A percentile compares a stretch with the other conserved stretches of the same genome.
Evolutionary conservation across 2,329 filamentous ascomycete species (phyloP).

Genomic region (Uncinocarpus reesii): DNA sequence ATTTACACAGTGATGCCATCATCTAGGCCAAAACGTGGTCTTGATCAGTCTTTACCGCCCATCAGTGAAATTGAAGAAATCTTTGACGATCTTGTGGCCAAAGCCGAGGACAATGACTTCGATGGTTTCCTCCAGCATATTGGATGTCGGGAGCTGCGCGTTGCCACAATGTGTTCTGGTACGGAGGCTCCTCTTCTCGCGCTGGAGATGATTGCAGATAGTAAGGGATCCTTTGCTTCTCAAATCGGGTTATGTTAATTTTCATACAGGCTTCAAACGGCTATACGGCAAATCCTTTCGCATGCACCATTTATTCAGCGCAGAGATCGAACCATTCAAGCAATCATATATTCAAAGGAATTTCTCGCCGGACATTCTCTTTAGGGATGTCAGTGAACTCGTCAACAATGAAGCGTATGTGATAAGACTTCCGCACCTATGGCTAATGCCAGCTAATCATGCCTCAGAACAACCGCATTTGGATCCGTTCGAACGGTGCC

Average conservation of each 20-base stretch:
- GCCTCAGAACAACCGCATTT: constrained; percentile 52
- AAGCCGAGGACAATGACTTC: constrained; percentile 29
- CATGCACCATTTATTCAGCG: constrained; percentile 50
- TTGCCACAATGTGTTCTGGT: constrained; percentile 68
- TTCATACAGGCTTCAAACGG: constrained; percentile 25
- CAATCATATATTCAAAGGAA: constrained; percentile 56
- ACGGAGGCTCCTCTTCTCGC: constrained; percentile 65
- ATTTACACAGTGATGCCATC: constrained; percentile 15
- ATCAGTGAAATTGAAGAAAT: constrained; percentile 40
- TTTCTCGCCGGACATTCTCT: constrained; percentile 44
- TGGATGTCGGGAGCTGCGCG: constrained; percentile 35
- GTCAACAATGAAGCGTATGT: constrained; percentile 42
- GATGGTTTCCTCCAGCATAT: constrained; percentile 28
- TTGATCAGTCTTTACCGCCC: constrained; percentile 36
- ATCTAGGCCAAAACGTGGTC: constrained; percentile 17
- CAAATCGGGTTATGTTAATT: neutral
- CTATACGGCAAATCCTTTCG: constrained; percentile 31
- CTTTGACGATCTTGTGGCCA: constrained; percentile 40
- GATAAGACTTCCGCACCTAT: neutral
- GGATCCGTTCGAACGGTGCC: constrained; percentile 51
- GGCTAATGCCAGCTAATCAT: constrained; percentile 9
- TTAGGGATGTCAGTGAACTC: constrained; percentile 51
- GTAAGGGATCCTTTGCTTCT: constrained; percentile 22
- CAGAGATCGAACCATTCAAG: constrained; percentile 54
- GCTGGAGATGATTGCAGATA: constrained; percentile 46